Percentiles rank a stretch among this genome's conserved stretches.
These are phyloP conservation scores for Suhomyces sp. DNA, from an alignment of 805 yeast species.

Conservation along the genomic window DNA sequence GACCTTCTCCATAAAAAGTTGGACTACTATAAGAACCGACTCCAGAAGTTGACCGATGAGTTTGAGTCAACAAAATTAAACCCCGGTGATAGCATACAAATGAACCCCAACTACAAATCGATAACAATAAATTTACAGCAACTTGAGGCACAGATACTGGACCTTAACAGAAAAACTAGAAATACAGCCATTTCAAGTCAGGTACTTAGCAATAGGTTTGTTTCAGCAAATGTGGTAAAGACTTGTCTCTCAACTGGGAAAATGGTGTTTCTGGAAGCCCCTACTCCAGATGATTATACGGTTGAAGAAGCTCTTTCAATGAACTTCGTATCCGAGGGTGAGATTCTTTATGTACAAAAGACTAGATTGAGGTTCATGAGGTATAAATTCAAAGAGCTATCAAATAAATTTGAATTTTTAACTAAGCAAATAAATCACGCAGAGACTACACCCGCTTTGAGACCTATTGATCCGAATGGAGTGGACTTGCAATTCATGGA, in stretches of 20 bases:
- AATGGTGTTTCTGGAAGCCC: background rate
- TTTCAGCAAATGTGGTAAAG: slow-evolving; percentile 10
- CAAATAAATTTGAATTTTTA: slow-evolving; percentile 5
- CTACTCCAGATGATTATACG: background rate
- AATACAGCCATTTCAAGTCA: slow-evolving; percentile 4
- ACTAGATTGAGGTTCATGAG: slow-evolving; percentile 10
- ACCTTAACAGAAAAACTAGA: slow-evolving; percentile 1
- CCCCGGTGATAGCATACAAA: background rate
- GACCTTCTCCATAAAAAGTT: slow-evolving; percentile 14
- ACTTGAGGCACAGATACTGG: background rate
- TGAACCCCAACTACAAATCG: slow-evolving; percentile 3
- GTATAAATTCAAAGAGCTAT: slow-evolving; percentile 14
- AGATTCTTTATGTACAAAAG: slow-evolving; percentile 4
- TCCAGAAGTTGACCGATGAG: background rate
- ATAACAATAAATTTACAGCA: background rate
- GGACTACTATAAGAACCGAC: slow-evolving; percentile 10
- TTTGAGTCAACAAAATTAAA: background rate
- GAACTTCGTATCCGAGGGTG: slow-evolving; percentile 4
- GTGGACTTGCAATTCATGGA: too few relatives aligned
- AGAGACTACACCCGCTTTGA: background rate
- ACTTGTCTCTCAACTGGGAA: background rate
- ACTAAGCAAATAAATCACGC: background rate
- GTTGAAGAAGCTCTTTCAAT: too few relatives aligned
- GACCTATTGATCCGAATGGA: background rate
- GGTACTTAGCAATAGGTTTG: slow-evolving; percentile 12